Evolutionary conservation across 2,329 filamentous ascomycete genomes (phyloP).

Genomic region (Colletotrichum karsti): DNA sequence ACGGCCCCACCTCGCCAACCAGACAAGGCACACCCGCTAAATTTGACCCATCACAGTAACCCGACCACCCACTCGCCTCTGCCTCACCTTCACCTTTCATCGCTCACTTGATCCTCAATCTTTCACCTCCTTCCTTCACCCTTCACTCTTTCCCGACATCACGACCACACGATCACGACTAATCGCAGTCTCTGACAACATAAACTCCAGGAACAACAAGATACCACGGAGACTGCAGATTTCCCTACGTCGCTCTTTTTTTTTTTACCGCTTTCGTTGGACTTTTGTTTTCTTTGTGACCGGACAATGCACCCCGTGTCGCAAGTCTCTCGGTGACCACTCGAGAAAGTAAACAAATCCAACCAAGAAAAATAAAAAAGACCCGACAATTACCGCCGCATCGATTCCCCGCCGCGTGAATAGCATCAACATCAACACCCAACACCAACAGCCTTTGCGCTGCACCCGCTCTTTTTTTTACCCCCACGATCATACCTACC

Average conservation of each 20-base stretch:
- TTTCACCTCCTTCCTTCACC: not conserved
- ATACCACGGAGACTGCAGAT: slow-evolving; percentile 23
- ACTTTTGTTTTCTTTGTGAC: not conserved
- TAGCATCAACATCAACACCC: slow-evolving; percentile 19
- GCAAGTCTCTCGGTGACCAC: slow-evolving; percentile 19
- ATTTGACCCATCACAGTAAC: slow-evolving; percentile 4
- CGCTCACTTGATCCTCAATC: not conserved
- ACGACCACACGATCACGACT: slow-evolving; percentile 3
- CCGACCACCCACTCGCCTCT: not conserved
- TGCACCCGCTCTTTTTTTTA: slow-evolving; percentile 12
- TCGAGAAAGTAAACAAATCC: slow-evolving; percentile 22
- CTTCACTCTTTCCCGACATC: not conserved
- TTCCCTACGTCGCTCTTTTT: not conserved
- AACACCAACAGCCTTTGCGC: slow-evolving; percentile 19
- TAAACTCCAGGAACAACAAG: not conserved
- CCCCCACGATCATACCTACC: not conserved
- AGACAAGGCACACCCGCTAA: slow-evolving; percentile 7
- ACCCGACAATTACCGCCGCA: not conserved
- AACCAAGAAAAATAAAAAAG: not conserved
- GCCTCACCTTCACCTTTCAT: not conserved
- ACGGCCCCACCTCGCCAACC: slow-evolving; percentile 14
- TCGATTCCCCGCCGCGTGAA: slow-evolving; percentile 18
- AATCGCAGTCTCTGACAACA: slow-evolving; percentile 25
- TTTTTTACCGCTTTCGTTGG: not conserved
- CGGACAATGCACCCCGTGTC: slow-evolving; percentile 21